A percentile compares a stretch with the other conserved stretches of the same genome.
Conservation (phyloP, 2,329 filamentous ascomycete species). For the Cephalotrichum gorgonifer region DNA sequence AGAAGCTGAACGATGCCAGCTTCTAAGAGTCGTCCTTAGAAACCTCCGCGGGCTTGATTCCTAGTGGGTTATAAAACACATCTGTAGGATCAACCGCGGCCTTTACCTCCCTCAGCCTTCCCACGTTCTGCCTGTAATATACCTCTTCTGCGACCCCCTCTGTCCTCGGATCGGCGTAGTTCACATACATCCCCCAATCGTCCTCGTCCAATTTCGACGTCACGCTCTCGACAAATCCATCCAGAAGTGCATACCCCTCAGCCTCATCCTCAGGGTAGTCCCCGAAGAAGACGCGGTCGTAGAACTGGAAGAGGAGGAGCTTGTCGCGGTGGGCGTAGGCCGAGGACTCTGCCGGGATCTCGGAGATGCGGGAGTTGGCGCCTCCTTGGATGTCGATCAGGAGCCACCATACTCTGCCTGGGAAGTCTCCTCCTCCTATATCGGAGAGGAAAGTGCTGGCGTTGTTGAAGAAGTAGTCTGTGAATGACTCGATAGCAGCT, state of each 20-base stretch:
- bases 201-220: conserved; percentile 15
- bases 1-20: too few relatives aligned
- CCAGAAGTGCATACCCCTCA: conserved; percentile 20
- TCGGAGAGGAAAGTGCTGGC: not conserved
- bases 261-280: conserved; percentile 21
- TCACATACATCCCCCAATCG: conserved; percentile 29
- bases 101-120: conserved; percentile 23
- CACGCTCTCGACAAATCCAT: conserved; percentile 22
- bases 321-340: conserved; percentile 30
- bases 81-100: conserved; percentile 22
- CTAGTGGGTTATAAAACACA: conserved; percentile 28
- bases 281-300: conserved; percentile 22
- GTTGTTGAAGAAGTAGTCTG: conserved; percentile 9
- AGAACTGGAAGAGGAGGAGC: conserved; percentile 40
- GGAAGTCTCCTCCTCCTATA: not conserved
- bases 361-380: conserved; percentile 23
- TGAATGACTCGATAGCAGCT: conserved; percentile 13
- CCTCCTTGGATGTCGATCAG: conserved; percentile 21
- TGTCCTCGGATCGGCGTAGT: conserved; percentile 27
- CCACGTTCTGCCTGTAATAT: conserved; percentile 25
- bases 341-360: conserved; percentile 14
- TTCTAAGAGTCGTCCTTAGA: too few relatives aligned
- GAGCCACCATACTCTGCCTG: conserved; percentile 8
- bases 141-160: conserved; percentile 18
- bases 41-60: not conserved